Evolutionary conservation across 148 eudicot species (phyloP).

Genomic region (Limonium bicolor): DNA sequence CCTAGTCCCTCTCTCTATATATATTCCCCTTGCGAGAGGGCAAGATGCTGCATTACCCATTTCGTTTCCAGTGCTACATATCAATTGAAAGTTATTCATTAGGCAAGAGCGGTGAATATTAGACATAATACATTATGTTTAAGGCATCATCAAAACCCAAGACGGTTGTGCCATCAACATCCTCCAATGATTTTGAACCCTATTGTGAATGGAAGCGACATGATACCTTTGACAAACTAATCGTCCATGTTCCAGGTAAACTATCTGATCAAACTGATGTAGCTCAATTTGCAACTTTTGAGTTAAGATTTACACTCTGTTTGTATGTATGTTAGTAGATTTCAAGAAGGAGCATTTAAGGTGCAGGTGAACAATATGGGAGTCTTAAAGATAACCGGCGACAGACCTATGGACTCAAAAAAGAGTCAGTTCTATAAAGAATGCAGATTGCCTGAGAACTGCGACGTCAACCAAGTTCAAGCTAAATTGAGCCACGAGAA

Average conservation of each 20-base stretch:
- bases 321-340: conserved; percentile 11
- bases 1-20: too few species aligned
- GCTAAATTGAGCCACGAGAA: conserved; percentile 30
- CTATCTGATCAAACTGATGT: not conserved
- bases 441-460: conserved; percentile 23
- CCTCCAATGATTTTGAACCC: conserved; percentile 22
- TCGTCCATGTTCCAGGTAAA: conserved; percentile 19
- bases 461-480: conserved; percentile 24
- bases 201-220: conserved; percentile 14
- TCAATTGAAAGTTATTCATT: too few species aligned
- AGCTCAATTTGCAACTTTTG: not conserved
- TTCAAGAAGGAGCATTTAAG: conserved; percentile 54
- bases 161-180: too few species aligned
- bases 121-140: too few species aligned
- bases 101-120: too few species aligned
- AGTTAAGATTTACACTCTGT: not conserved
- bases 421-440: conserved; percentile 35
- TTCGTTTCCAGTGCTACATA: too few species aligned
- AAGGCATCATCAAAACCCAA: too few species aligned
- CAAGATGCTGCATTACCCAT: too few species aligned
- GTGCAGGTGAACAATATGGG: conserved; percentile 33
- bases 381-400: conserved; percentile 49
- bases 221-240: conserved; percentile 9
- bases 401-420: conserved; percentile 15
- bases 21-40: too few species aligned